Percentiles rank a stretch among this genome's conserved stretches.
phyloP scores from a whole-genome alignment of 2,329 filamentous ascomycete species.

The Trichoderma guizhouense region DNA sequence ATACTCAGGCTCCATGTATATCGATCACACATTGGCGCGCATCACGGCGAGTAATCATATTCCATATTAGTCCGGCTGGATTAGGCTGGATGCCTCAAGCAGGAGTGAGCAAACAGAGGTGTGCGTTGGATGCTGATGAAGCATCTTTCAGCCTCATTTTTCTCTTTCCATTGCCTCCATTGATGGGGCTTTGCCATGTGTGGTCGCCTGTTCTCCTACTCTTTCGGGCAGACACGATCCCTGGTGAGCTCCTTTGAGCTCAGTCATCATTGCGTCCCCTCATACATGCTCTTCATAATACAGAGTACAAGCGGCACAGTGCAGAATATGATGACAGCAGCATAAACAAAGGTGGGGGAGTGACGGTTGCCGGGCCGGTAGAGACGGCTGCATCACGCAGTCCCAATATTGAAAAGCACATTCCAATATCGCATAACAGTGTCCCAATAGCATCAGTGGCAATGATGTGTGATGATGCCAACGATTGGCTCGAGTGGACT shows the following conservation, averaged over 20 bases:
- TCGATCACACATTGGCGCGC: neutral
- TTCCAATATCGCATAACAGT: neutral
- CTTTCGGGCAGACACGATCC: neutral
- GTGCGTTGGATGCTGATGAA: neutral
- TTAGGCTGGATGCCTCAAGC: neutral
- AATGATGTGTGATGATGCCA: neutral
- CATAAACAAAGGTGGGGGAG: neutral
- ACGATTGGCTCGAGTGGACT: conserved; percentile 15
- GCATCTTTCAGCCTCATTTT: neutral
- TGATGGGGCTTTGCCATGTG: neutral
- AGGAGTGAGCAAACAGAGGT: neutral
- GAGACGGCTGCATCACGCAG: neutral
- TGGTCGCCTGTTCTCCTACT: neutral
- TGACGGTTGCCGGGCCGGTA: neutral
- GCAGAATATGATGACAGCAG: neutral
- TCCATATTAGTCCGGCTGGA: neutral
- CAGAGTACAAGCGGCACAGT: neutral
- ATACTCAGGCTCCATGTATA: neutral
- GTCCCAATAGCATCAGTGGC: neutral
- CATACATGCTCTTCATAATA: neutral
- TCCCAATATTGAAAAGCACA: neutral
- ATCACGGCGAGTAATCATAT: neutral
- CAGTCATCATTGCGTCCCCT: neutral
- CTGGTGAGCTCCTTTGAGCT: neutral
- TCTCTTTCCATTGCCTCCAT: neutral